A percentile compares a stretch with the other conserved stretches of the same genome.
phyloP scores from a whole-genome alignment of 2,329 filamentous ascomycete genomes.

The Beauveria sp. region DNA sequence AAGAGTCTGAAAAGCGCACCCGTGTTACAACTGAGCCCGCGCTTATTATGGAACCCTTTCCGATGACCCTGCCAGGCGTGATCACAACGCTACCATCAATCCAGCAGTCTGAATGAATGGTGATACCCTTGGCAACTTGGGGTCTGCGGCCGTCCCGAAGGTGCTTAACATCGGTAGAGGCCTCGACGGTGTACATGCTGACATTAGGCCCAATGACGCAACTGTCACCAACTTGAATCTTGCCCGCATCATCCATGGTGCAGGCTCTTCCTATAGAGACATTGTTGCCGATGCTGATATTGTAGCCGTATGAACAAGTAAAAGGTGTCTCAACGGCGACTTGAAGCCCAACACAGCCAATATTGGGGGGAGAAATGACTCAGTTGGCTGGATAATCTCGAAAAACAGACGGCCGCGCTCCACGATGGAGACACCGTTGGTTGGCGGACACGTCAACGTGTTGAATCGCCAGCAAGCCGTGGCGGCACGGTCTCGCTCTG shows the following conservation, averaged over 20 bases:
- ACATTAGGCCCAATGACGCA: too few species aligned
- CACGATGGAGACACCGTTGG: slow-evolving; percentile 58
- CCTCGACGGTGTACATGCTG: too few species aligned
- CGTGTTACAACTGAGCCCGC: slow-evolving; percentile 82
- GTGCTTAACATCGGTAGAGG: too few species aligned
- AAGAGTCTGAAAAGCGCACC: slow-evolving; percentile 42
- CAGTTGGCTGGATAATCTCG: too few species aligned
- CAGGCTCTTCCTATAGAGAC: slow-evolving; percentile 79
- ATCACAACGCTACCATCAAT: slow-evolving; percentile 71
- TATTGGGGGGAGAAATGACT: slow-evolving; percentile 35
- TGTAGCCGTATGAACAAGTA: slow-evolving; percentile 91
- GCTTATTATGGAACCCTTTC: slow-evolving; percentile 69
- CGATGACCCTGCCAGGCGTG: slow-evolving; percentile 71
- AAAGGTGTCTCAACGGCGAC: slow-evolving; percentile 83
- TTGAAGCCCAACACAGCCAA: slow-evolving; percentile 61
- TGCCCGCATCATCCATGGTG: slow-evolving; percentile 77
- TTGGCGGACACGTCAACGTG: slow-evolving; percentile 64
- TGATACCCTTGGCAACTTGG: slow-evolving; percentile 45
- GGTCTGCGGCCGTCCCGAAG: too few species aligned
- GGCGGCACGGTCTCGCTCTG: slow-evolving; percentile 80
- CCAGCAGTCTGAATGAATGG: slow-evolving; percentile 80
- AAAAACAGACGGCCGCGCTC: slow-evolving; percentile 30
- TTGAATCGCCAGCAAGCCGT: slow-evolving; percentile 81
- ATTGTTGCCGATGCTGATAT: slow-evolving; percentile 78
- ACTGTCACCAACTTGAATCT: slow-evolving; percentile 61